Percentiles rank a stretch among this genome's conserved stretches.
Conservation (phyloP, 139 green algal species). For the Haematococcus lacustris region DNA sequence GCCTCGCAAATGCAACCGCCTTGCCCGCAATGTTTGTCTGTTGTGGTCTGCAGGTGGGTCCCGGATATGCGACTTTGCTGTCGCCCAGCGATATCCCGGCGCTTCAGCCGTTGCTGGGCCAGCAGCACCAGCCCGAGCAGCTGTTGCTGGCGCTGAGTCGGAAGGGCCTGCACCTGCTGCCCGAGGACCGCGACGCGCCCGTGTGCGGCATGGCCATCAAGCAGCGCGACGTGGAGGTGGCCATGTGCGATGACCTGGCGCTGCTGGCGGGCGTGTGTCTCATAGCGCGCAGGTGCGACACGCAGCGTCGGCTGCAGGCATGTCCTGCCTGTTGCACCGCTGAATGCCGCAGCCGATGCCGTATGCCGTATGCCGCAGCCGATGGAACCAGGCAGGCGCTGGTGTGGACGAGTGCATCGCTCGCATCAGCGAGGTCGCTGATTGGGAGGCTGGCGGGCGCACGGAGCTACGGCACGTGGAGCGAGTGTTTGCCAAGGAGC, state of each 20-base stretch:
- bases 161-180: slow-evolving; percentile 49
- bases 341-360: no score
- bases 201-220: slow-evolving; percentile 39
- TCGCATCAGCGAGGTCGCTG: slow-evolving; percentile 28
- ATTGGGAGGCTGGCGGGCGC: slow-evolving; percentile 62
- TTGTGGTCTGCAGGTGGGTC: slow-evolving; percentile 9
- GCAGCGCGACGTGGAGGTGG: slow-evolving; percentile 30
- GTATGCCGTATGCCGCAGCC: no score
- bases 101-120: slow-evolving; percentile 22
- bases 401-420: slow-evolving; percentile 19
- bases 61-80: slow-evolving; percentile 14
- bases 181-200: slow-evolving; percentile 38
- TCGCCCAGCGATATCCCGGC: slow-evolving; percentile 8
- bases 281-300: slow-evolving; percentile 31
- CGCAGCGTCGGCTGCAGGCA: no score
- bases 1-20: no score
- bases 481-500: slow-evolving; percentile 62
- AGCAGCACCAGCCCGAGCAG: slow-evolving; percentile 14
- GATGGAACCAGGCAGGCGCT: slow-evolving; percentile 41
- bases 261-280: slow-evolving; percentile 44
- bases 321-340: no score
- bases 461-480: slow-evolving; percentile 39
- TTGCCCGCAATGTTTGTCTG: no score
- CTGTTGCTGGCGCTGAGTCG: slow-evolving; percentile 33
- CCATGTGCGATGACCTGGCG: slow-evolving; percentile 55